phyloP scores from a whole-genome alignment of 176 grass and related monocot genomes.

The Oryza nivara region DNA sequence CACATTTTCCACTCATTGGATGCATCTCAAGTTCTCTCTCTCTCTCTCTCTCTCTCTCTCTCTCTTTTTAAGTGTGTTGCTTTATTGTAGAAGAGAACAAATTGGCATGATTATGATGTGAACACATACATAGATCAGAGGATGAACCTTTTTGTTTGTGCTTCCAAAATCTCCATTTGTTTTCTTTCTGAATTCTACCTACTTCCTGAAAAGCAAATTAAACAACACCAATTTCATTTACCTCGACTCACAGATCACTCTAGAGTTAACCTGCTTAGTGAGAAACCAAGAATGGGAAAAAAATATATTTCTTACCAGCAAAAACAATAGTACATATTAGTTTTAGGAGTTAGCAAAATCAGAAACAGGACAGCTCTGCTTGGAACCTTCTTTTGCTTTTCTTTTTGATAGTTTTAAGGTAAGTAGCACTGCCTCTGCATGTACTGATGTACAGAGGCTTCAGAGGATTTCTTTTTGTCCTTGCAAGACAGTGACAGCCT shows the following conservation, averaged over 20 bases:
- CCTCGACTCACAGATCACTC: conserved; percentile 15
- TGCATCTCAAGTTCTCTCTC: conserved; percentile 18
- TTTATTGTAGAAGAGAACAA: conserved; percentile 51
- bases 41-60: no score
- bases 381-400: conserved; percentile 32
- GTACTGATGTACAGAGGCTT: background rate
- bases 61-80: conserved; percentile 24
- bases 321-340: background rate
- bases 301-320: background rate
- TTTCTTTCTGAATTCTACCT: conserved; percentile 34
- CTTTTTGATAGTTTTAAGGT: conserved; percentile 61
- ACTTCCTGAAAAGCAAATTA: conserved; percentile 38
- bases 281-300: background rate
- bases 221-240: background rate
- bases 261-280: background rate
- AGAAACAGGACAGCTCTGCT: conserved; percentile 14
- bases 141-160: conserved; percentile 46
- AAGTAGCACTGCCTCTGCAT: conserved; percentile 34
- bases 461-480: conserved; percentile 38
- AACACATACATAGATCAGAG: conserved; percentile 32
- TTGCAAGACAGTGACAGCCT: conserved; percentile 41
- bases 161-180: conserved; percentile 49
- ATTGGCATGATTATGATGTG: conserved; percentile 48
- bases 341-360: conserved; percentile 13
- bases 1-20: conserved; percentile 42